phyloP scores from a whole-genome alignment of 2,329 filamentous ascomycete genomes.

The Emydomyces testavorans region DNA sequence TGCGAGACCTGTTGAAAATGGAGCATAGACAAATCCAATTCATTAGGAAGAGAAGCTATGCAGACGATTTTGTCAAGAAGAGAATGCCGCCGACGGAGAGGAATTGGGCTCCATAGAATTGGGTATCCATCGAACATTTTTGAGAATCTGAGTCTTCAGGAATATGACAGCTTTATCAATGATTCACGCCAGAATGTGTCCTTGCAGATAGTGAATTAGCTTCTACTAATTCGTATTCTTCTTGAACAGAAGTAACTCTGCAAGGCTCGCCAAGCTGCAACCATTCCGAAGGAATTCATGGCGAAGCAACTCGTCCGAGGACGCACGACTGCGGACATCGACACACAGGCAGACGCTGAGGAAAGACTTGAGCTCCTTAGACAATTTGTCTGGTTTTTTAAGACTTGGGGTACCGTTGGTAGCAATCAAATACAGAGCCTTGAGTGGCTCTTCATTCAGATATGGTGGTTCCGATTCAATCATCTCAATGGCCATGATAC shows the following conservation, averaged over 20 bases:
- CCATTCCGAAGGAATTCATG: slow-evolving; percentile 94
- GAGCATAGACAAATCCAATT: slow-evolving; percentile 1
- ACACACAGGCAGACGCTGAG: slow-evolving; percentile 92
- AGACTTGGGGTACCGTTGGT: slow-evolving; percentile 93
- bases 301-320: slow-evolving; percentile 73
- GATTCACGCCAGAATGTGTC: slow-evolving; percentile 12
- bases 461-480: slow-evolving; percentile 98
- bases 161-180: not conserved
- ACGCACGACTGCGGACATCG: slow-evolving; percentile 87
- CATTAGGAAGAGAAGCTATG: not conserved
- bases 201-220: not conserved
- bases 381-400: slow-evolving; percentile 97
- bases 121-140: not conserved
- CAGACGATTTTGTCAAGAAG: slow-evolving; percentile 3
- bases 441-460: slow-evolving; percentile 92
- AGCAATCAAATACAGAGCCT: slow-evolving; percentile 92
- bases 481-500: slow-evolving; percentile 99
- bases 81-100: slow-evolving; percentile 1
- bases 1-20: too few relatives aligned
- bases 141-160: not conserved
- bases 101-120: not conserved
- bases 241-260: slow-evolving; percentile 67
- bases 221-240: slow-evolving; percentile 33
- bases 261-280: slow-evolving; percentile 68
- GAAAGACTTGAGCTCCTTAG: slow-evolving; percentile 96